These are phyloP conservation scores for Monosporascus ibericus DNA, from an alignment of 2,329 filamentous ascomycete genomes.

Conservation along the genomic window DNA sequence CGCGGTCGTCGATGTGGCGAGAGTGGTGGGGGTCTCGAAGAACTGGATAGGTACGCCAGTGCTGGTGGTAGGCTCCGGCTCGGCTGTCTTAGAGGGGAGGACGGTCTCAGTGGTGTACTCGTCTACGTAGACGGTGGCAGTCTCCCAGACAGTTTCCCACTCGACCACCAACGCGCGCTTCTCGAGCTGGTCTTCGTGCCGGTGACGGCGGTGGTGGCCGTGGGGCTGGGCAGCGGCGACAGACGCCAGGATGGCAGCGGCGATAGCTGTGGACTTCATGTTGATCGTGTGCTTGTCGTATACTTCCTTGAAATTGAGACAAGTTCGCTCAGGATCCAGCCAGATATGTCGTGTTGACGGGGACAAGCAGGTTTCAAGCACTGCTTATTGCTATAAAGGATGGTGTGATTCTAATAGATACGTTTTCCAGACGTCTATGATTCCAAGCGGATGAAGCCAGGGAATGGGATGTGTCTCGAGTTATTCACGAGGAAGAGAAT, in stretches of 20 bases:
- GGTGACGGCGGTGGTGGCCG: conserved; percentile 32
- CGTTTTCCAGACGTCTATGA: conserved; percentile 3
- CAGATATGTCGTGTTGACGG: conserved; percentile 1
- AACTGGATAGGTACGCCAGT: conserved; percentile 6
- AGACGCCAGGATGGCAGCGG: conserved; percentile 37
- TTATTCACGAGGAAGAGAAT: conserved; percentile 21
- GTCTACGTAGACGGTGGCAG: conserved; percentile 46
- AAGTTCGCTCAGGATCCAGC: neutral
- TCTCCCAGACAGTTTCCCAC: conserved; percentile 43
- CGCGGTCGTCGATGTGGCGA: conserved; percentile 19
- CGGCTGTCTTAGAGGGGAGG: conserved; percentile 24
- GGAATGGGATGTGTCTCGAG: conserved; percentile 24
- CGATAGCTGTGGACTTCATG: conserved; percentile 40
- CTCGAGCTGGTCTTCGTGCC: conserved; percentile 31
- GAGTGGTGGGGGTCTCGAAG: conserved; percentile 3
- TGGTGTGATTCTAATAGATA: conserved; percentile 1
- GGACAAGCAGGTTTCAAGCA: neutral
- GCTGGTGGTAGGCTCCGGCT: conserved; percentile 16
- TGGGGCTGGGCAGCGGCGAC: conserved; percentile 45
- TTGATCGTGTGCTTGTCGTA: conserved; percentile 15
- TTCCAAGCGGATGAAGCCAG: conserved; percentile 6
- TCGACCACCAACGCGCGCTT: conserved; percentile 41
- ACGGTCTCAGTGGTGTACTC: conserved; percentile 41
- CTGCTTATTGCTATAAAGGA: neutral
- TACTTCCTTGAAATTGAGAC: neutral